Evolutionary conservation across 2,329 filamentous ascomycete species (phyloP), one percentile per base, ranked within the genome.

Genomic region (Aspergillus brunneoviolaceus): DNA sequence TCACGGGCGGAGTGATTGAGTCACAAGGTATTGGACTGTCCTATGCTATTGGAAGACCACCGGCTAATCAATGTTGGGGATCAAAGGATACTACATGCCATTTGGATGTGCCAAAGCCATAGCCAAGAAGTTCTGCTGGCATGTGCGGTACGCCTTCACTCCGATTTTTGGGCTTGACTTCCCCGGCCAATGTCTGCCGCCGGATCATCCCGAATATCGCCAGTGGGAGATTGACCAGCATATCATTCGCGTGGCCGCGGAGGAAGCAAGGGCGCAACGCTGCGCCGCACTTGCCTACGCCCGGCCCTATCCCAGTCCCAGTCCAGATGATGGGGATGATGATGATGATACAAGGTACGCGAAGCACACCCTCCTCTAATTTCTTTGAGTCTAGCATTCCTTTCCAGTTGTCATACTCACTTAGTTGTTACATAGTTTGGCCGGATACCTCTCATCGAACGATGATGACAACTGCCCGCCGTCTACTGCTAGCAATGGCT

Each of bases 21-120:
- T 29, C 27, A 55, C 95, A 99, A 87, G 93, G 91, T 92, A 80
- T n/a, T 45, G 23, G 33, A 35, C 16, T 10, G n/a, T 14, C 29
- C 16, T 27, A 25, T 33, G 39, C 14, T 23, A 21, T 14, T 47
- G 58, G 35, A 47, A 16, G n/a, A 47, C 57, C 49, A 52, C n/a
- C 54, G 31, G 19, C 42, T 29, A 1, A 39, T 47, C 23, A 55
- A 45, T 21, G 5, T 50, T 12, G 14, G n/a, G 9, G 25, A 11
- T 3, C 21, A 9, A 9, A 96, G 92, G 95, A 35, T 99, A 98
- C 76, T 99, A 95, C 95, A 92, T 98, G 85, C 94, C 94, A 2
- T 98, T 88, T 69, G 80, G 86, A 45, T 96, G 92, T 66, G 95
- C 95, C 51, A 89, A 85, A 76, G 92, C 92, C 11, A 81, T 99